Base-by-base conservation (phyloP, 108 stramenopile species). In the Nitzschia sp. region DNA sequence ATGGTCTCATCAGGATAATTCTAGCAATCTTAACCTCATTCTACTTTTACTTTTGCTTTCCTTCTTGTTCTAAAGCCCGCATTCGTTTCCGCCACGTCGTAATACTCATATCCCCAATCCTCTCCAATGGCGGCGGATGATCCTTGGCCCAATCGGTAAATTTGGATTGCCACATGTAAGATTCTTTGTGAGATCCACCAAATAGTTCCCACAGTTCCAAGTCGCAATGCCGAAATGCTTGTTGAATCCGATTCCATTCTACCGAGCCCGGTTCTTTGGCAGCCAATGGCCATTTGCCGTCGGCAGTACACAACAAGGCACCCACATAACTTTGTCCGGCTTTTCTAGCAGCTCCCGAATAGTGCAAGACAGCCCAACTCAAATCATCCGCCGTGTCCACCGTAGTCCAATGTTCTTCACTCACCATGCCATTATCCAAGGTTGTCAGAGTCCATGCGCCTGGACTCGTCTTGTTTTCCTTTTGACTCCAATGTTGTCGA, bases 321-420 rank as follows among this genome's bases (percentile, higher is more conserved):
- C 97, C 98, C 8, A 93, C 45, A 78, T 98, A 98, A 32, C 81
- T 46, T 23, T 96, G 95, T 13, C 98, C 98, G 2, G 95, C 98
- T 2, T 81, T 84, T 17, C 78, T 60, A 3, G 98, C 98, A 0
- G 98, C 98, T 28, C 98, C 98, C 6, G 94, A 80, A 66, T 98
- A 98, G 78, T 96, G 96, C 64, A 98, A 92, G 13, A 95, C 89
- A 46, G 84, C 79, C 89, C 93, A 97, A 11, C 78, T 78, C 48
- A 98, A 84, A 70, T 98, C 98, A 59, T 98, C 96, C 4, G 96
- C 91, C 19, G 73, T 88, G 35, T 82, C 96, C 27, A 96, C 85
- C 15, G 94, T 93, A 0, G 93, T 93, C 98, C 98, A 98, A 64
- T 86, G 88, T 66, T 98, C 98, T 29, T 96, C 74, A 35, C 75